Conservation (phyloP, 1,139 yeast genomes). For the Debaryomycetaceae sp. region DNA sequence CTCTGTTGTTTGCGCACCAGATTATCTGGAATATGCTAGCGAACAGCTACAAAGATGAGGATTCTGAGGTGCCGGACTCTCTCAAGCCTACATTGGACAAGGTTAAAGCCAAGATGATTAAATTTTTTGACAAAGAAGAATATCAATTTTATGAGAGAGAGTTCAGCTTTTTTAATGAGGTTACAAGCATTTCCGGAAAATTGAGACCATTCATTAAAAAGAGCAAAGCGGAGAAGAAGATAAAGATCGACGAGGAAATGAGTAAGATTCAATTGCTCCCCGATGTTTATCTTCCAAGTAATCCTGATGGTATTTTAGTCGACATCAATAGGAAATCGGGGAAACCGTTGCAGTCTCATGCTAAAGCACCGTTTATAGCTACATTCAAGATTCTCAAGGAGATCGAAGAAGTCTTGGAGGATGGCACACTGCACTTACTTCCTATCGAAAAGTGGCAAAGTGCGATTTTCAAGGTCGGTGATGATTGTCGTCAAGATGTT, state of each 20-base stretch:
- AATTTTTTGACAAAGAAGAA: slow-evolving; percentile 58
- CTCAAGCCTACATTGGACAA: slow-evolving; percentile 81
- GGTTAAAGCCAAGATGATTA: slow-evolving; percentile 66
- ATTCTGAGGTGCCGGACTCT: slow-evolving; percentile 71
- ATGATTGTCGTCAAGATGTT: slow-evolving; percentile 97
- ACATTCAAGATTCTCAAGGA: slow-evolving; percentile 79
- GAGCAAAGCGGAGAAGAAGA: slow-evolving; percentile 93
- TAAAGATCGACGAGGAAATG: slow-evolving; percentile 96
- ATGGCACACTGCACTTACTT: slow-evolving; percentile 30
- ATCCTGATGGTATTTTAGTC: slow-evolving; percentile 91
- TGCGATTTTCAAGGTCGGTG: slow-evolving; percentile 98
- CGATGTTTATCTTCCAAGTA: slow-evolving; percentile 91
- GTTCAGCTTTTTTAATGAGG: slow-evolving; percentile 85
- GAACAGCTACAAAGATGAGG: slow-evolving; percentile 87
- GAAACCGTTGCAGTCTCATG: slow-evolving; percentile 95
- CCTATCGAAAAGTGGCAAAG: slow-evolving; percentile 75
- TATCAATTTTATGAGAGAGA: slow-evolving; percentile 72
- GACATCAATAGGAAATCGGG: slow-evolving; percentile 93
- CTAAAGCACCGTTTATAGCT: slow-evolving; percentile 98
- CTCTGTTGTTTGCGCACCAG: slow-evolving; percentile 93
- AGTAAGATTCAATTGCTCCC: slow-evolving; percentile 68
- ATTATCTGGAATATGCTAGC: slow-evolving; percentile 98
- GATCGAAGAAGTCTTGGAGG: slow-evolving; percentile 40
- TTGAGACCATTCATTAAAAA: slow-evolving; percentile 91
- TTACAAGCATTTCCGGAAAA: slow-evolving; percentile 90